Conservation (phyloP, 139 green algal genomes). For the Spirogloea muscicola region DNA sequence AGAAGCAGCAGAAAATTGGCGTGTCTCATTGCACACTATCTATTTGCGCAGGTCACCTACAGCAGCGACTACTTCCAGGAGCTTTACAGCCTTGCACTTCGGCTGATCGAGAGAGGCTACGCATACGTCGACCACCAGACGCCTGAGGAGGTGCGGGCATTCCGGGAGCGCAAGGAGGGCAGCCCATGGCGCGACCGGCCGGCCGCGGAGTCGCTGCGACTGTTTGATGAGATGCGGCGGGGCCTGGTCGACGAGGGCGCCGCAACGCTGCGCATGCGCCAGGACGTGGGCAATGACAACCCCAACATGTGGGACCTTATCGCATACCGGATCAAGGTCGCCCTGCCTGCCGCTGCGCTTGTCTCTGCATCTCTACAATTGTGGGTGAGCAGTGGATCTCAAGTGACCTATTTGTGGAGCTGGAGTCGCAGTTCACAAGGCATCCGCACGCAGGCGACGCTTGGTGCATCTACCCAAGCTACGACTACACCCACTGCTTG, state of each 20-base stretch:
- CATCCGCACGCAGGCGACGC: conserved; percentile 85
- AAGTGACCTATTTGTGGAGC: background rate
- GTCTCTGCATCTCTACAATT: background rate
- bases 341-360: background rate
- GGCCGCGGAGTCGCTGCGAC: conserved; percentile 75
- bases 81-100: conserved; percentile 84
- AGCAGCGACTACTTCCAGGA: conserved; percentile 90
- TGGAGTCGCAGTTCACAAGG: conserved; percentile 38
- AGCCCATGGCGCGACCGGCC: conserved; percentile 87
- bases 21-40: no score
- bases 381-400: background rate
- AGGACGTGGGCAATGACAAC: conserved; percentile 85
- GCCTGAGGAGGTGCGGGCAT: conserved; percentile 85
- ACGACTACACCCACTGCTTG: conserved; percentile 99
- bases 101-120: conserved; percentile 85
- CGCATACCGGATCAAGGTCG: conserved; percentile 90
- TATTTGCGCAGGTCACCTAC: conserved; percentile 80
- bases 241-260: conserved; percentile 84
- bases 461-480: conserved; percentile 98
- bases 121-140: conserved; percentile 96
- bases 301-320: conserved; percentile 97
- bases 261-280: conserved; percentile 83
- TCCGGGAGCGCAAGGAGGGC: conserved; percentile 66
- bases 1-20: no score
- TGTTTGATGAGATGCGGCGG: conserved; percentile 95